Evolutionary conservation across 257 asterid species (phyloP).

Genomic region (Capsicum chinense): DNA sequence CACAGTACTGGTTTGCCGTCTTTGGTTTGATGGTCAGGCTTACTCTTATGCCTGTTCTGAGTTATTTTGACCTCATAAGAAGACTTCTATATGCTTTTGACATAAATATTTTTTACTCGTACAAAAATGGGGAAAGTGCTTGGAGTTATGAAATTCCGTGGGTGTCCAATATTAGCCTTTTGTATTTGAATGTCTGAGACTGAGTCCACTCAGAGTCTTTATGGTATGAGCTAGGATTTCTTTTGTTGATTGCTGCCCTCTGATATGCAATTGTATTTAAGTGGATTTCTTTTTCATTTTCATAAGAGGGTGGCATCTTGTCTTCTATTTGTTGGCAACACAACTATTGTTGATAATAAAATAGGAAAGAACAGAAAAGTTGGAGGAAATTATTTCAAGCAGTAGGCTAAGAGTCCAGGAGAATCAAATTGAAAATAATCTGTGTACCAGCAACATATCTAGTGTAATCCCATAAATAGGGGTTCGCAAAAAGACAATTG

Average conservation of each 20-base stretch:
- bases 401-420: not conserved
- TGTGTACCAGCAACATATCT: not conserved
- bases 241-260: not conserved
- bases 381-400: conserved; percentile 20
- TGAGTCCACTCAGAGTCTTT: not conserved
- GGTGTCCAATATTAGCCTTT: conserved; percentile 14
- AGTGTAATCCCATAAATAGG: no score
- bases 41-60: conserved; percentile 25
- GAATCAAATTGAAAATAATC: conserved; percentile 20
- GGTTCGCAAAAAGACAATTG: not conserved
- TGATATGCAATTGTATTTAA: conserved; percentile 8
- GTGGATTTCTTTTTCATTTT: not conserved
- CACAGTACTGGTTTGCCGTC: not conserved
- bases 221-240: not conserved
- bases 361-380: not conserved
- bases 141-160: conserved; percentile 2
- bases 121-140: not conserved
- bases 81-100: conserved; percentile 12
- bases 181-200: conserved; percentile 16
- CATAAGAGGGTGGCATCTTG: conserved; percentile 20
- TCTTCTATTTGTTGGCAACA: conserved; percentile 19
- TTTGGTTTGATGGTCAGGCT: conserved; percentile 20
- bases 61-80: conserved; percentile 10
- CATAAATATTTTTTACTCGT: not conserved
- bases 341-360: not conserved